These are phyloP conservation scores for Penicillium olsonii DNA, from an alignment of 2,329 filamentous ascomycete genomes.

Conservation along the genomic window DNA sequence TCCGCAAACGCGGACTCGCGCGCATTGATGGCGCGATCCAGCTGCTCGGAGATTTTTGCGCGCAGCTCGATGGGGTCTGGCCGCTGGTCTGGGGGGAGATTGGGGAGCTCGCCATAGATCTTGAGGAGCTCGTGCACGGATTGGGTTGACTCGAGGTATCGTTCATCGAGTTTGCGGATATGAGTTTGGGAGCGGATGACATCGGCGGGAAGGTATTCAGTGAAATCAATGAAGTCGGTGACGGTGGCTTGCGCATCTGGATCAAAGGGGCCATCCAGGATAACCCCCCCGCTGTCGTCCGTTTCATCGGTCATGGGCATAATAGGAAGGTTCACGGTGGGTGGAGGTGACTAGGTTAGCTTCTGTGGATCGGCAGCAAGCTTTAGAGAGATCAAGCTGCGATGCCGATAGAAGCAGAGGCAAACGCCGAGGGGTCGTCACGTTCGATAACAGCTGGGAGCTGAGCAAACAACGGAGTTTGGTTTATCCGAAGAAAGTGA, in stretches of 20 bases:
- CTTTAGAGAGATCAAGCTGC: not conserved
- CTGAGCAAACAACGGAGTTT: not conserved
- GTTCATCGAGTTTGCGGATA: slow-evolving; percentile 54
- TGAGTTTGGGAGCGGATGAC: slow-evolving; percentile 64
- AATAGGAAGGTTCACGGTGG: not conserved
- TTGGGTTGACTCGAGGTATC: slow-evolving; percentile 45
- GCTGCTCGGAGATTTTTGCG: slow-evolving; percentile 57
- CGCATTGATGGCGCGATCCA: slow-evolving; percentile 57
- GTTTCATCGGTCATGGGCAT: slow-evolving; percentile 45
- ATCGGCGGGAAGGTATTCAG: slow-evolving; percentile 68
- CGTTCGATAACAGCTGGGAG: slow-evolving; percentile 9
- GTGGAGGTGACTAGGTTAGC: not conserved
- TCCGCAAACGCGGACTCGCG: slow-evolving; percentile 60
- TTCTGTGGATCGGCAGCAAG: no score
- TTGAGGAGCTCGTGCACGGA: slow-evolving; percentile 45
- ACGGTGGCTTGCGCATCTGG: slow-evolving; percentile 67
- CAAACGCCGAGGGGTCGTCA: slow-evolving; percentile 16
- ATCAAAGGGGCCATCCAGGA: slow-evolving; percentile 55
- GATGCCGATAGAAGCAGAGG: not conserved
- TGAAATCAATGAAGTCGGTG: slow-evolving; percentile 69
- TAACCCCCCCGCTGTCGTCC: slow-evolving; percentile 45
- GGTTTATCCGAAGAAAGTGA: not conserved
- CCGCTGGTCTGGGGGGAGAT: slow-evolving; percentile 49
- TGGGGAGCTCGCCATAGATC: slow-evolving; percentile 52
- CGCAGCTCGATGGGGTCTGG: slow-evolving; percentile 57